Evolutionary conservation across 768 basidiomycete genomes (phyloP).

Genomic region (Lyophyllum shimeji): DNA sequence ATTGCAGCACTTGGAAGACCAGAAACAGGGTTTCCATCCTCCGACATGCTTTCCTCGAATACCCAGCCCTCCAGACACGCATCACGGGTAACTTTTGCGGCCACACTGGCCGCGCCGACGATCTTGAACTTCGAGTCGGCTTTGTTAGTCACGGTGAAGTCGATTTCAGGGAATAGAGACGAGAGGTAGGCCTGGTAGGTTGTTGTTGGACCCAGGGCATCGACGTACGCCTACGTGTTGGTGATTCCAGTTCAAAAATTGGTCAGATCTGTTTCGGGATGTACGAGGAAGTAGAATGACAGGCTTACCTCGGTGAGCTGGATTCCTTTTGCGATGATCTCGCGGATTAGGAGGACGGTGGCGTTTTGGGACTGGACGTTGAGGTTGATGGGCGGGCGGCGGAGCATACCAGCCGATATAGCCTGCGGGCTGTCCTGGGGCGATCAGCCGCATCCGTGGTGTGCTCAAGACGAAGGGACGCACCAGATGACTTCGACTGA

Average conservation of each 20-base stretch:
- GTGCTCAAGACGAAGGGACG: background rate
- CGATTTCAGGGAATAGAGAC: slow-evolving; percentile 76
- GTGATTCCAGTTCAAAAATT: no score
- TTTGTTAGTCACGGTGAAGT: slow-evolving; percentile 88
- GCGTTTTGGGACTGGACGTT: slow-evolving; percentile 89
- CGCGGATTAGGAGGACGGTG: slow-evolving; percentile 84
- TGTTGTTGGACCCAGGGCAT: slow-evolving; percentile 86
- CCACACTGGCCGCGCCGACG: slow-evolving; percentile 96
- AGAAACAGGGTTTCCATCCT: slow-evolving; percentile 21
- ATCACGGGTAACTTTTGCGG: slow-evolving; percentile 95
- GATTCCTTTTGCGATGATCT: slow-evolving; percentile 80
- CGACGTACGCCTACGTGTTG: slow-evolving; percentile 78
- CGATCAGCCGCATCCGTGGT: background rate
- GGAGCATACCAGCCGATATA: slow-evolving; percentile 91
- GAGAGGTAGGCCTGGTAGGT: slow-evolving; percentile 86
- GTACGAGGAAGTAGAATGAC: background rate
- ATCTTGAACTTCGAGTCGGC: slow-evolving; percentile 97
- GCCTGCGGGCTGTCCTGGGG: slow-evolving; percentile 68
- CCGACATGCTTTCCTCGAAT: slow-evolving; percentile 58
- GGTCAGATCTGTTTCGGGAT: background rate
- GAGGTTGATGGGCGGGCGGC: slow-evolving; percentile 78
- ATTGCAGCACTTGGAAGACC: slow-evolving; percentile 57
- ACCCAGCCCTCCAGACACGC: slow-evolving; percentile 85
- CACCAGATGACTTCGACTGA: slow-evolving; percentile 78
- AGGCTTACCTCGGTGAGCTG: slow-evolving; percentile 68